Evolutionary conservation across 495 filamentous ascomycete genomes (phyloP), one percentile per base, ranked within the genome.

Genomic region (Hyaloscypha hepaticicola): DNA sequence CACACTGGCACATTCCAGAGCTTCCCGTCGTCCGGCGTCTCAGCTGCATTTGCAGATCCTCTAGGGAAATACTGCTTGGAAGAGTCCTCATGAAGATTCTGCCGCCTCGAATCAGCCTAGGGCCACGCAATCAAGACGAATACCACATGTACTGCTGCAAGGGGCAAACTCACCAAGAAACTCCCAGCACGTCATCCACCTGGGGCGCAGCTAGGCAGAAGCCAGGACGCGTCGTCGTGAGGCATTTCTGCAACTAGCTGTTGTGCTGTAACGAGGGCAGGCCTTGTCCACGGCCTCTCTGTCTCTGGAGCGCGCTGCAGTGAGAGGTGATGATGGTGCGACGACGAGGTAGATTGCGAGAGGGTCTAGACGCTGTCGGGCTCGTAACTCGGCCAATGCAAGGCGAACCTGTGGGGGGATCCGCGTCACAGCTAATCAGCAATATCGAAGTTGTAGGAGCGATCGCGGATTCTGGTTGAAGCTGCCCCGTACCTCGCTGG

Each of bases 381-480:
- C 53, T 56, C 22, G 29, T 56, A 56, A 56, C 53, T 56, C 29
- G 24, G 55, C 29, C 34, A 58, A 50, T 68, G 53, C 53, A 27
- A 68, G 51, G 53, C 26, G 48, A 0, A 45, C 29, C 31, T 22
- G 26, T 16, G 26, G 63, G 51, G 55, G 27, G 28, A 68, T 68
- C 25, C 0, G 61, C 19, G 34, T 68, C 51, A 68, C 22, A 65
- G 38, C 26, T 64, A 22, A 38, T 64, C 51, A 55, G 55, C 21
- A 68, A 53, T 28, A 68, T 65, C 31, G 14, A 68, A 28, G 51
- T 48, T 65, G 21, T 11, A 64, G 48, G n/a, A n/a, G 25, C 49
- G 45, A 68, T 64, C 24, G 22, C 14, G 27, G 55, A 64, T 59
- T 65, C 55, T 64, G 51, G 55, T 68, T 60, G 38, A 68, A 68